Evolutionary conservation across 441 rosid genomes (phyloP), one percentile per base, ranked within the genome.

Genomic region (Bocquillonia castaneifolia): DNA sequence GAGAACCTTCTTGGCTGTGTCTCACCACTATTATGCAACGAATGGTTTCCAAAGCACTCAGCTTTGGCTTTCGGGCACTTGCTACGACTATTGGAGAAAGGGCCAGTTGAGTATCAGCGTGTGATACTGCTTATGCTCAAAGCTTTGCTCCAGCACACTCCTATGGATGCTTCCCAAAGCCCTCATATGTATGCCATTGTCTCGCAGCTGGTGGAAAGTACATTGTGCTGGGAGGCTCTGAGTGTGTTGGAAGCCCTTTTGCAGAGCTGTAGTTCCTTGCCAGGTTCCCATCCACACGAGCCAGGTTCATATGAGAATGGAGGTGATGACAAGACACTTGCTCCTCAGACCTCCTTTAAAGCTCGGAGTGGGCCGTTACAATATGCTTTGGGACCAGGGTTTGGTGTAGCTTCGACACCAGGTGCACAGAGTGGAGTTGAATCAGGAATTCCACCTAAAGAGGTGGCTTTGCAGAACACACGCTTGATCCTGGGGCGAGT

Each of bases 41-140:
- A 83, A 73, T 95, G 99, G 99, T 89, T 92, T 82, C 98, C 99
- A 1, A 95, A 89, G 82, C 97, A 92, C 83, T 95, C 98, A 0
- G 93, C 99, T 70, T 76, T 92, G 74, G 99, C 96, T 36, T 95
- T 95, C 67, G 99, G 98, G 66, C 98, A 90, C 93, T 83, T 95
- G 81, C 77, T 95, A 40, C 84, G 92, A 72, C 81, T 95, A 28
- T 83, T 95, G 40, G 97, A 95, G 84, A 92, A 91, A 77, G 99
- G 97, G 55, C 99, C 99, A 40, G 85, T 87, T 51, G 99, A 90
- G 63, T 92, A 92, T 74, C 99, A 94, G 71, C 90, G 97, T 0
- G 98, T 90, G 60, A 86, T 94, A 57, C 78, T 92, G 74, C 93
- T 92, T 67, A 84, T 90, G 90, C 92, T 94, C 62, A 94, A 94